Percentiles rank a stretch among this genome's conserved stretches.
phyloP scores from a whole-genome alignment of 257 asterid species.

The Solanum arcanum region DNA sequence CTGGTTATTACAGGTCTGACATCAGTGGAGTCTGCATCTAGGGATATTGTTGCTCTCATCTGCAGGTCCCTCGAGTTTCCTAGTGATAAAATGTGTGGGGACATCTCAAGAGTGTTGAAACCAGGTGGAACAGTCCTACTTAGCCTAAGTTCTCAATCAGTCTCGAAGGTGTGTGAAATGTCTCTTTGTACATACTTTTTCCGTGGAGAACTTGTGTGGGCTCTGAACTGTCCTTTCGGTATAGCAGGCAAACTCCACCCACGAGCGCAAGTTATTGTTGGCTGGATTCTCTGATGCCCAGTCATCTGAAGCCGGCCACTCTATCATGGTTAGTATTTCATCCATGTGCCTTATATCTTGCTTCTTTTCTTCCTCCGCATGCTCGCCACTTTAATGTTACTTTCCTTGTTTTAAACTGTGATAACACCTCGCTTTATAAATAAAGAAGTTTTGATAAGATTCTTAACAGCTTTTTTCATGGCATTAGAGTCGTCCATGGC shows the following conservation, averaged over 20 bases:
- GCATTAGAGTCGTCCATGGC: not conserved
- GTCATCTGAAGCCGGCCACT: constrained; percentile 30
- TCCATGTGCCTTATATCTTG: not conserved
- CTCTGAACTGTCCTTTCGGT: not conserved
- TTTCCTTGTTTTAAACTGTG: not conserved
- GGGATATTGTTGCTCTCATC: constrained; percentile 37
- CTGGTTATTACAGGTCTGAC: constrained; percentile 33
- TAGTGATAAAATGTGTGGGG: constrained; percentile 37
- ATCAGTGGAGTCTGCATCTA: constrained; percentile 46
- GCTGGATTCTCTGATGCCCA: constrained; percentile 70
- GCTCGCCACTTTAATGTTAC: not conserved
- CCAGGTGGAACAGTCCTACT: constrained; percentile 64
- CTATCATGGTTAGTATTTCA: constrained; percentile 49
- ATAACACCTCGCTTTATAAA: not conserved
- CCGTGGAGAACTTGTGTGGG: not conserved
- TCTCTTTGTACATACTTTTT: not conserved
- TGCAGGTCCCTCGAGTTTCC: constrained; percentile 45
- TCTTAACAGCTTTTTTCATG: not conserved
- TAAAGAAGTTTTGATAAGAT: not conserved
- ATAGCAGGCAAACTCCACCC: constrained; percentile 46
- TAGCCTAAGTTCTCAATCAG: constrained; percentile 27
- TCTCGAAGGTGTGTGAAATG: constrained; percentile 1
- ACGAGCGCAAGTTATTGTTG: constrained; percentile 60
- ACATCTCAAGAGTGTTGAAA: constrained; percentile 46
- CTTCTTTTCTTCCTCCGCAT: not conserved